Evolutionary conservation across 176 grass and related monocot genomes (phyloP).

Genomic region (Pharus latifolius): DNA sequence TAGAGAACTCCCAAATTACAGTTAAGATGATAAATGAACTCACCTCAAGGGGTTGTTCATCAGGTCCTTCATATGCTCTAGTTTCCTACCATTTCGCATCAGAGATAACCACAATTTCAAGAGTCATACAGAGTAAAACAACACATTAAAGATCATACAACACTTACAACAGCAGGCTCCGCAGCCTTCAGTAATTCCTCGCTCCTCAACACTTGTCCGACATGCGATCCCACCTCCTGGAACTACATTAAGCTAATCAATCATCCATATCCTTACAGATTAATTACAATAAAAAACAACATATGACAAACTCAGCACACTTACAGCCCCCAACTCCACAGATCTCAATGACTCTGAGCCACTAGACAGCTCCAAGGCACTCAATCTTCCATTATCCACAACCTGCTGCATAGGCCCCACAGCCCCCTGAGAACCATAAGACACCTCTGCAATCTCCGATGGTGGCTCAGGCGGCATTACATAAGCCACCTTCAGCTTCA

Average conservation of each 20-base stretch:
- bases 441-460: slow-evolving; percentile 44
- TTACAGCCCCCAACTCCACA: slow-evolving; percentile 20
- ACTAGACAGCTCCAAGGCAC: slow-evolving; percentile 26
- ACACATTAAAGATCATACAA: background rate
- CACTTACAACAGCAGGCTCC: slow-evolving; percentile 27
- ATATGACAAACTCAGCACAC: background rate
- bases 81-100: slow-evolving; percentile 34
- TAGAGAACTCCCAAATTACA: background rate
- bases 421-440: slow-evolving; percentile 1
- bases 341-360: slow-evolving; percentile 40
- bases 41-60: slow-evolving; percentile 39
- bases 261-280: background rate
- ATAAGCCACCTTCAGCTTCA: slow-evolving; percentile 48
- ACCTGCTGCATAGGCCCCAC: slow-evolving; percentile 22
- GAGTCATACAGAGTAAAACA: background rate
- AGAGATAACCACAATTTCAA: background rate
- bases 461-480: slow-evolving; percentile 36
- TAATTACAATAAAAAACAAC: background rate
- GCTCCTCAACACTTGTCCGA: slow-evolving; percentile 11
- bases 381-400: slow-evolving; percentile 25
- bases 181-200: slow-evolving; percentile 5
- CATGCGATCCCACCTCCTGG: slow-evolving; percentile 26
- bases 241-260: slow-evolving; percentile 1
- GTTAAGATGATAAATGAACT: background rate
- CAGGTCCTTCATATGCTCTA: slow-evolving; percentile 15